Evolutionary conservation across 768 basidiomycete species (phyloP).

Genomic region (Leccinum arenicola): DNA sequence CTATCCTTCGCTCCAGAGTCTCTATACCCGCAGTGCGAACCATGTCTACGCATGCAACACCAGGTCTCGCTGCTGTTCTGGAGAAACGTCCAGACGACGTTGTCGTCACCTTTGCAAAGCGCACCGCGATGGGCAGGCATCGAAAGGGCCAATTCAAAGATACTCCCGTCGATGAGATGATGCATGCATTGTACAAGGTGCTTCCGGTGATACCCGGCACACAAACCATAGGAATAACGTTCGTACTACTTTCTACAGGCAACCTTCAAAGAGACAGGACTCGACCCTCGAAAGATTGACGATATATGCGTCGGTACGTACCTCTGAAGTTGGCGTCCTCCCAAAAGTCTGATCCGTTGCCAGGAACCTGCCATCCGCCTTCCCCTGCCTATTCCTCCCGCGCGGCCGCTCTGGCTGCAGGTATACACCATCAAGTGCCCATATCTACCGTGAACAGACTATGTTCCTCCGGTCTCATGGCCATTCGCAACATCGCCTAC

Average conservation of each 20-base stretch:
- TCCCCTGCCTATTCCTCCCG: slow-evolving; percentile 81
- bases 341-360: background rate
- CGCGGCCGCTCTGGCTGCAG: slow-evolving; percentile 84
- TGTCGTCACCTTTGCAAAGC: slow-evolving; percentile 85
- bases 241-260: slow-evolving; percentile 41
- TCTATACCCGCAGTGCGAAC: slow-evolving; percentile 18
- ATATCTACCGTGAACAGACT: slow-evolving; percentile 89
- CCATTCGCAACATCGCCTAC: slow-evolving; percentile 88
- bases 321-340: background rate
- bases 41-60: slow-evolving; percentile 34
- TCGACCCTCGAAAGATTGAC: slow-evolving; percentile 71
- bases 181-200: slow-evolving; percentile 80
- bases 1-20: slow-evolving; percentile 13
- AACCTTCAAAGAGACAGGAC: slow-evolving; percentile 58
- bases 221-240: background rate
- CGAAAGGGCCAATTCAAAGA: slow-evolving; percentile 95
- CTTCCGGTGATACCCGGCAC: slow-evolving; percentile 6
- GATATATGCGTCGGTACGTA: slow-evolving; percentile 80
- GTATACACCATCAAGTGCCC: slow-evolving; percentile 84
- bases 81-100: slow-evolving; percentile 80
- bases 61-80: slow-evolving; percentile 52
- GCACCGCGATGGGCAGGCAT: slow-evolving; percentile 84
- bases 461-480: slow-evolving; percentile 92
- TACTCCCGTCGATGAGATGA: slow-evolving; percentile 80
- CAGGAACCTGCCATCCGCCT: slow-evolving; percentile 81